Evolutionary conservation across 2,329 filamentous ascomycete genomes (phyloP).

Genomic region (Fusarium subtropicale): DNA sequence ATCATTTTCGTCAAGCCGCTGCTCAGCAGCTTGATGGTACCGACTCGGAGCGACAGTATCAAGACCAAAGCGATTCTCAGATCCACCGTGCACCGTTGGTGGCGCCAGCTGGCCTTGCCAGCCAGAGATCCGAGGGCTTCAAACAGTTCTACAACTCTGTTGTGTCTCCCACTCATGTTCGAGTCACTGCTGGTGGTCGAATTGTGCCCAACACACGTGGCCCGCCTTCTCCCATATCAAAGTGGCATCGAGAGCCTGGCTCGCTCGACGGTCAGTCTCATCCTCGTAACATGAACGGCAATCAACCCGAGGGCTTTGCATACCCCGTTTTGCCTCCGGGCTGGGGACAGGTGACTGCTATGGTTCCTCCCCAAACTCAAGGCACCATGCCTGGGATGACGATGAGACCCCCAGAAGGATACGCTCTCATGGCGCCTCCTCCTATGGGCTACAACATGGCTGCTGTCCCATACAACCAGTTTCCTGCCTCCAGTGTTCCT

Average conservation of each 20-base stretch:
- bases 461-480: conserved; percentile 43
- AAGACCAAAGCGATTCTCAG: conserved; percentile 59
- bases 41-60: conserved; percentile 59
- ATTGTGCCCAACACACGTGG: conserved; percentile 74
- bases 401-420: conserved; percentile 47
- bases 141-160: conserved; percentile 75
- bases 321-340: conserved; percentile 47
- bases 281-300: conserved; percentile 37
- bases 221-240: conserved; percentile 63
- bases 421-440: conserved; percentile 55
- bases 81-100: conserved; percentile 61
- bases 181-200: conserved; percentile 74
- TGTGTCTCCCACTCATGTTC: conserved; percentile 74
- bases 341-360: conserved; percentile 48
- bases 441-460: conserved; percentile 55
- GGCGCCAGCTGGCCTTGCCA: conserved; percentile 63
- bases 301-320: conserved; percentile 36
- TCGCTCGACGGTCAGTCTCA: conserved; percentile 38
- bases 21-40: conserved; percentile 55
- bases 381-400: conserved; percentile 49
- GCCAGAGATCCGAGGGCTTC: conserved; percentile 73
- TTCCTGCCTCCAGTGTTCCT: conserved; percentile 29
- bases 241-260: conserved; percentile 59
- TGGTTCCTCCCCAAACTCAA: conserved; percentile 50
- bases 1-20: conserved; percentile 27